Percentiles rank a stretch among this genome's conserved stretches.
These are phyloP conservation scores for Fusarium sp. DNA, from an alignment of 2,329 filamentous ascomycete genomes.

Conservation along the genomic window DNA sequence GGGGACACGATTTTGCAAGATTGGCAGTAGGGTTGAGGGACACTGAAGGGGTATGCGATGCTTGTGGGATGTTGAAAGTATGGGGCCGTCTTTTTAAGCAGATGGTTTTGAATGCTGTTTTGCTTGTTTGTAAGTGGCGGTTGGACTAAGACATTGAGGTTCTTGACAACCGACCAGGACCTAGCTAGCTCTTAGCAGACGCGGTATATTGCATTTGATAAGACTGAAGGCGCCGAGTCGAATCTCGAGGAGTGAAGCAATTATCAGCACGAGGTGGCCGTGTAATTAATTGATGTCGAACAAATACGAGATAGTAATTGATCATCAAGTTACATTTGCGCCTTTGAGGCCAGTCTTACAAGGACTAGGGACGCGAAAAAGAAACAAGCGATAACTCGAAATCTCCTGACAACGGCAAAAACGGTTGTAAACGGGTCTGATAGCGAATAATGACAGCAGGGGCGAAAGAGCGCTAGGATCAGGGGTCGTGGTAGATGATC, in stretches of 20 bases:
- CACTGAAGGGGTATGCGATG: slow-evolving; percentile 16
- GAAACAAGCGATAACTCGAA: slow-evolving; percentile 6
- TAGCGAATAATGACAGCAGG: slow-evolving; percentile 17
- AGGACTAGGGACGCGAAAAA: slow-evolving; percentile 1
- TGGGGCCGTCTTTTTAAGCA: background rate
- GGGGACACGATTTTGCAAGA: slow-evolving; percentile 48
- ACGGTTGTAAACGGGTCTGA: slow-evolving; percentile 30
- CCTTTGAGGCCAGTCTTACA: background rate
- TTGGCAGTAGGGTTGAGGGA: slow-evolving; percentile 35
- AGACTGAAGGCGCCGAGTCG: background rate
- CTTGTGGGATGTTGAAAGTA: background rate
- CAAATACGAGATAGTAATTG: background rate
- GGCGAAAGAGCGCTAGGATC: slow-evolving; percentile 24
- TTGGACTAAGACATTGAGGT: background rate
- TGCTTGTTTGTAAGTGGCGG: background rate
- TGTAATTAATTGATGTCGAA: background rate
- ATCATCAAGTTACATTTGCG: no score
- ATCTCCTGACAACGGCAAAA: slow-evolving; percentile 39
- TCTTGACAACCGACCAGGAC: background rate
- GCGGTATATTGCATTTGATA: no score
- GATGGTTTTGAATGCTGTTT: background rate
- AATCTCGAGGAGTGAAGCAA: no score
- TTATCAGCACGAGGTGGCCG: background rate
- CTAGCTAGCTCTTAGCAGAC: background rate
- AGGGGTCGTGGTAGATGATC: slow-evolving; percentile 17